phyloP scores from a whole-genome alignment of 2,329 filamentous ascomycete genomes.

The Plenodomus tracheiphilus region DNA sequence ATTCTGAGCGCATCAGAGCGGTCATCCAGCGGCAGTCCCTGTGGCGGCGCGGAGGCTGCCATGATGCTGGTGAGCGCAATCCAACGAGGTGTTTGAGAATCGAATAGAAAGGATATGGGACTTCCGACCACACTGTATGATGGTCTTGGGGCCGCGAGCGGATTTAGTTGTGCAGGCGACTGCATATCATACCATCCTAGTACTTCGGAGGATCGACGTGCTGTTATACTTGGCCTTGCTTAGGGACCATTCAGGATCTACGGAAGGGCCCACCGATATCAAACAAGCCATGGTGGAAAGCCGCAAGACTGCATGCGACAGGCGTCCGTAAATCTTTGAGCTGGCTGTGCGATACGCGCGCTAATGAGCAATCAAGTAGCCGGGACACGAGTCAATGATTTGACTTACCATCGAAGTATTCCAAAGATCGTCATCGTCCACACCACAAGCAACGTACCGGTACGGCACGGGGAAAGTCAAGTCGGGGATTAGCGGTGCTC shows the following conservation, averaged over 20 bases:
- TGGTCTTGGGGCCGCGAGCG: background rate
- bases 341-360: constrained; percentile 1
- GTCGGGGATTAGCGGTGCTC: background rate
- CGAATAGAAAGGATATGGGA: constrained; percentile 1
- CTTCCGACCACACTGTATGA: background rate
- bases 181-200: too few relatives aligned
- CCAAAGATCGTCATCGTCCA: background rate
- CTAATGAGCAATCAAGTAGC: background rate
- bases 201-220: background rate
- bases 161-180: constrained; percentile 1
- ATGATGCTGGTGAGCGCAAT: constrained; percentile 10
- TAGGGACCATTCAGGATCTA: background rate
- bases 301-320: constrained; percentile 2
- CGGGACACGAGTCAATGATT: constrained; percentile 2
- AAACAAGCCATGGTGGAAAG: constrained; percentile 2
- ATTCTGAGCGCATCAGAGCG: constrained; percentile 28
- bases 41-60: constrained; percentile 11
- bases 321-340: background rate
- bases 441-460: background rate
- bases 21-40: constrained; percentile 22
- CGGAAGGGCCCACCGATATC: constrained; percentile 2
- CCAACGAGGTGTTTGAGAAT: background rate
- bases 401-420: background rate
- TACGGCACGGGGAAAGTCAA: background rate
- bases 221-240: constrained; percentile 8